phyloP scores from a whole-genome alignment of 75 land plant species.

The Cryptomeria japonica region DNA sequence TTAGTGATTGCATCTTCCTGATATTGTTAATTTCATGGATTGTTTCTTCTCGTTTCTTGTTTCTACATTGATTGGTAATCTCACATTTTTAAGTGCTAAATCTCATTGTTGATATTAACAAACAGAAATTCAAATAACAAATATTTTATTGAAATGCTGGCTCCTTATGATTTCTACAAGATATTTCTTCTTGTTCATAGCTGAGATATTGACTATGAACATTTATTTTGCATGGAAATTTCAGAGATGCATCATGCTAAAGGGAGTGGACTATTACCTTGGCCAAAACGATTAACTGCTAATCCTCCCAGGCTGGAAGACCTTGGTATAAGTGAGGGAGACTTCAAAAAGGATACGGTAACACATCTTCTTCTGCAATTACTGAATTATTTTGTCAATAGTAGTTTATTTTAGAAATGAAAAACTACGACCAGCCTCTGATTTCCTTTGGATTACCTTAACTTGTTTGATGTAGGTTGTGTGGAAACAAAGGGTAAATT shows the following conservation, averaged over 20 bases:
- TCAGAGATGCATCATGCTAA: conserved; percentile 42
- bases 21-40: neutral
- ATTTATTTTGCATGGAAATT: neutral
- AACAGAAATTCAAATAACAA: neutral
- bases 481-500: conserved; percentile 72
- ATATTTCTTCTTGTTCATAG: neutral
- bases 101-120: neutral
- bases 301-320: conserved; percentile 87
- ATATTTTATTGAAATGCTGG: neutral
- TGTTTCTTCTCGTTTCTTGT: neutral
- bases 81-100: neutral
- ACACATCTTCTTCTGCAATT: neutral
- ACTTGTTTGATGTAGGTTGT: conserved; percentile 42
- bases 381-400: neutral
- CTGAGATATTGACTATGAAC: neutral
- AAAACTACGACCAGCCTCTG: neutral
- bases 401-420: neutral
- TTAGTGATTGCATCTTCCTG: neutral
- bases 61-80: neutral
- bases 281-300: conserved; percentile 78
- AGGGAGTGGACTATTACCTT: conserved; percentile 77
- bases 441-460: neutral
- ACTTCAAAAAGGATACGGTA: conserved; percentile 79
- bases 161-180: neutral
- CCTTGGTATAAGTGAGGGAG: conserved; percentile 45